Evolutionary conservation across 164 flowering plant genomes (phyloP).

Genomic region (Chloranthus sessilifolius): DNA sequence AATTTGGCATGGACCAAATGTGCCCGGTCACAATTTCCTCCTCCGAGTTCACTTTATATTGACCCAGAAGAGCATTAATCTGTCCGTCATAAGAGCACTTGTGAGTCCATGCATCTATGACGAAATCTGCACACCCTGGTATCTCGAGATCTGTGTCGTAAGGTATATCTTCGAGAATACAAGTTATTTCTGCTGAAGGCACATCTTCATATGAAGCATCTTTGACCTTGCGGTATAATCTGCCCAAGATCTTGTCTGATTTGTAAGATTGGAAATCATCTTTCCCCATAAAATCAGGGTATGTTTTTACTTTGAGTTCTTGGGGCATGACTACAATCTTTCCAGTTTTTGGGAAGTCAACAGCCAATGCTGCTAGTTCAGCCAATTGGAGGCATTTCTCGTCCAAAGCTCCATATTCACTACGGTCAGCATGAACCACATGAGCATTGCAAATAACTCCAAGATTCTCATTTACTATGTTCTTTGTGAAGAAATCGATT

Average conservation of each 20-base stretch:
- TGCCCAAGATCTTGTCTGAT: conserved; percentile 71
- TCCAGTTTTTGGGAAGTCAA: conserved; percentile 97
- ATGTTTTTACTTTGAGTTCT: conserved; percentile 61
- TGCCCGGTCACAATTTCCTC: conserved; percentile 92
- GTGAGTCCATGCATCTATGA: conserved; percentile 63
- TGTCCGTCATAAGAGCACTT: conserved; percentile 78
- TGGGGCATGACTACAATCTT: conserved; percentile 63
- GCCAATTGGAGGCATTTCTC: conserved; percentile 72
- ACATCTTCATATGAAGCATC: conserved; percentile 38
- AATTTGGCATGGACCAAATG: conserved; percentile 85
- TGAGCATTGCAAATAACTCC: conserved; percentile 93
- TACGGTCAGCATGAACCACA: conserved; percentile 91
- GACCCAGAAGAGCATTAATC: conserved; percentile 60
- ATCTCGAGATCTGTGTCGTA: conserved; percentile 67
- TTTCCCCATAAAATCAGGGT: conserved; percentile 97
- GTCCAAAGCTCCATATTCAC: conserved; percentile 75
- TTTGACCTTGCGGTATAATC: conserved; percentile 51
- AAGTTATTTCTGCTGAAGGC: conserved; percentile 16
- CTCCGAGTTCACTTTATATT: conserved; percentile 69
- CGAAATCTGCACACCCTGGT: conserved; percentile 44
- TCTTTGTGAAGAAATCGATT: conserved; percentile 58
- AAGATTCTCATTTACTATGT: conserved; percentile 70
- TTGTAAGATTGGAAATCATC: conserved; percentile 57
- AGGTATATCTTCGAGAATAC: conserved; percentile 26
- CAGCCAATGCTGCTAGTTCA: conserved; percentile 86